phyloP scores from a whole-genome alignment of 192 early-diverging fungal species.

The Rhizophagus prolifer region DNA sequence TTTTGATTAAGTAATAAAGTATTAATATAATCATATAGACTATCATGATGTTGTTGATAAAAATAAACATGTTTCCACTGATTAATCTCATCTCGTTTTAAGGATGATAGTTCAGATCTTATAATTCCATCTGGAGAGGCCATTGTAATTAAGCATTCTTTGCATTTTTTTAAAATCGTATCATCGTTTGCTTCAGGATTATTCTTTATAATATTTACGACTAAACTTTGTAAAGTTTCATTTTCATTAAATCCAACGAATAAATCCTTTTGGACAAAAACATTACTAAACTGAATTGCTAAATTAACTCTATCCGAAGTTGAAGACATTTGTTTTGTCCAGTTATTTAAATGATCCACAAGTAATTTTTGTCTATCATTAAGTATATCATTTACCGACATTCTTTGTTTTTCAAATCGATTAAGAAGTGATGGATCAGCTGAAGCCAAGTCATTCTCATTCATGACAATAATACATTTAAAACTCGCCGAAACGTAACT shows the following conservation, averaged over 20 bases:
- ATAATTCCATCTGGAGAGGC: slow-evolving; percentile 28
- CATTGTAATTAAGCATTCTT: slow-evolving; percentile 15
- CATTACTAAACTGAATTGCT: neutral
- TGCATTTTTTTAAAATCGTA: slow-evolving; percentile 19
- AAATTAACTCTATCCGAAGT: neutral
- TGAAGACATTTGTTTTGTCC: slow-evolving; percentile 20
- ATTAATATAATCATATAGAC: neutral
- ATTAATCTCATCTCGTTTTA: neutral
- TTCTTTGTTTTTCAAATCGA: slow-evolving; percentile 23
- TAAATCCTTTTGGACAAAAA: slow-evolving; percentile 11
- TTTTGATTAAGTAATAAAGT: neutral
- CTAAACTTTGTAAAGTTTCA: slow-evolving; percentile 28
- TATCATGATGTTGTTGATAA: neutral
- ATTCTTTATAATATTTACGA: neutral
- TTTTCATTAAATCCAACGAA: slow-evolving; percentile 24
- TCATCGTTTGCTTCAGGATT: slow-evolving; percentile 2
- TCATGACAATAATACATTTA: slow-evolving; percentile 25
- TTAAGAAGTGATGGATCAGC: slow-evolving; percentile 22
- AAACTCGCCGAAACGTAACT: neutral
- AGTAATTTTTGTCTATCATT: neutral
- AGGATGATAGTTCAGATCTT: neutral
- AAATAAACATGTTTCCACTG: slow-evolving; percentile 16
- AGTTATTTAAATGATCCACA: neutral
- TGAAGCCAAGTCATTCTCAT: neutral
- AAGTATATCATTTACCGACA: slow-evolving; percentile 9